Conservation (phyloP, 441 rosid genomes). For the Erodium moschatum region DNA sequence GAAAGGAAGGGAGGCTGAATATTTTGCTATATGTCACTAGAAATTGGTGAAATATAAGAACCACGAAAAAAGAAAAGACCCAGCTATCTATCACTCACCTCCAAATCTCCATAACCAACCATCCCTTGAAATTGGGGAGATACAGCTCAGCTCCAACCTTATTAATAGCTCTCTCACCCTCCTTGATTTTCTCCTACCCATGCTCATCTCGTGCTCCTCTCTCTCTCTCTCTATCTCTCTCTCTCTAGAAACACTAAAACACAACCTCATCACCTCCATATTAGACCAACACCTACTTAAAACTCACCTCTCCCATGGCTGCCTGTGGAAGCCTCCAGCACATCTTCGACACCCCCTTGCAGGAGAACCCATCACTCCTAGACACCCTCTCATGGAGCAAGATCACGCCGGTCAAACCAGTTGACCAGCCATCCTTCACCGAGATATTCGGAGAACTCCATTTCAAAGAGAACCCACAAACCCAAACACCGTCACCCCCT, state of each 20-base stretch:
- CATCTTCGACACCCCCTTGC: too few relatives aligned
- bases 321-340: conserved; percentile 46
- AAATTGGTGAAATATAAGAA: not conserved
- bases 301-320: conserved; percentile 37
- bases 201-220: too few relatives aligned
- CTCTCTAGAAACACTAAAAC: too few relatives aligned
- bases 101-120: not conserved
- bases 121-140: not conserved
- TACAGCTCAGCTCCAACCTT: conserved; percentile 15
- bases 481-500: not conserved
- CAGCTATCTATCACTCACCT: not conserved
- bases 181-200: conserved; percentile 28
- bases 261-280: not conserved
- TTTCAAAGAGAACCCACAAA: conserved; percentile 39
- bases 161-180: conserved; percentile 22
- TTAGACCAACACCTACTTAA: too few relatives aligned
- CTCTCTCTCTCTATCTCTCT: too few relatives aligned
- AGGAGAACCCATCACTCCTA: conserved; percentile 36
- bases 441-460: conserved; percentile 74
- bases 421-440: conserved; percentile 43
- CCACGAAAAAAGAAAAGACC: not conserved
- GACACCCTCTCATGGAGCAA: conserved; percentile 59
- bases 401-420: conserved; percentile 28
- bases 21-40: not conserved
- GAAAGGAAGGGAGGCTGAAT: too few relatives aligned